These are phyloP conservation scores for Yarrowia sp. DNA, from an alignment of 805 yeast species.

Conservation along the genomic window DNA sequence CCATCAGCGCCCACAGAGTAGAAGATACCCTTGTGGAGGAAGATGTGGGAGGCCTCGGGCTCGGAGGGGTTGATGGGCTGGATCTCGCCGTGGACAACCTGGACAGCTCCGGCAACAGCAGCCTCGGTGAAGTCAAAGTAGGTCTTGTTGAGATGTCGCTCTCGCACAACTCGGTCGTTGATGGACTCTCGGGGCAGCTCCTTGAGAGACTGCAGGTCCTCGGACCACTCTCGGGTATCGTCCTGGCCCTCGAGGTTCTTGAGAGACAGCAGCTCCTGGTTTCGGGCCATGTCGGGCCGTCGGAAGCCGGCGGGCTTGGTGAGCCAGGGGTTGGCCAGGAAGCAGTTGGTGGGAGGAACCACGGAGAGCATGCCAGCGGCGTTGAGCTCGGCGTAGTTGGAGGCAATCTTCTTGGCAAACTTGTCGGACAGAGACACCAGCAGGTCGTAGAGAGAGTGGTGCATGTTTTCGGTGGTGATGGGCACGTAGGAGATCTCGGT, in stretches of 20 bases:
- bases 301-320: conserved; percentile 51
- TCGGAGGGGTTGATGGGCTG: conserved; percentile 84
- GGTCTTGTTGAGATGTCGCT: conserved; percentile 72
- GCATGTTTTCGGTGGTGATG: conserved; percentile 31
- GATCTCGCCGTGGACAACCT: conserved; percentile 75
- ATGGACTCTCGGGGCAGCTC: conserved; percentile 67
- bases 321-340: conserved; percentile 80
- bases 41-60: conserved; percentile 66
- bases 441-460: conserved; percentile 65
- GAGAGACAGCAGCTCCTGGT: conserved; percentile 61
- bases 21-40: conserved; percentile 81
- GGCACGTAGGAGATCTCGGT: conserved; percentile 16
- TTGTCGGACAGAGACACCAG: conserved; percentile 69
- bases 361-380: conserved; percentile 47
- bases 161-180: conserved; percentile 75
- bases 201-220: conserved; percentile 81
- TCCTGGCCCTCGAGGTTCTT: conserved; percentile 69
- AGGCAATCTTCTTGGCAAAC: conserved; percentile 60
- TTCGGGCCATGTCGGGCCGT: conserved; percentile 64
- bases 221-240: conserved; percentile 80
- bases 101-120: conserved; percentile 81
- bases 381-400: conserved; percentile 56
- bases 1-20: conserved; percentile 79
- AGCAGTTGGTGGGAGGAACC: conserved; percentile 65
- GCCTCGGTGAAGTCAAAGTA: conserved; percentile 76